Evolutionary conservation across 2,329 filamentous ascomycete genomes (phyloP), one percentile per base, ranked within the genome.

Genomic region (Biscogniauxia sp.): DNA sequence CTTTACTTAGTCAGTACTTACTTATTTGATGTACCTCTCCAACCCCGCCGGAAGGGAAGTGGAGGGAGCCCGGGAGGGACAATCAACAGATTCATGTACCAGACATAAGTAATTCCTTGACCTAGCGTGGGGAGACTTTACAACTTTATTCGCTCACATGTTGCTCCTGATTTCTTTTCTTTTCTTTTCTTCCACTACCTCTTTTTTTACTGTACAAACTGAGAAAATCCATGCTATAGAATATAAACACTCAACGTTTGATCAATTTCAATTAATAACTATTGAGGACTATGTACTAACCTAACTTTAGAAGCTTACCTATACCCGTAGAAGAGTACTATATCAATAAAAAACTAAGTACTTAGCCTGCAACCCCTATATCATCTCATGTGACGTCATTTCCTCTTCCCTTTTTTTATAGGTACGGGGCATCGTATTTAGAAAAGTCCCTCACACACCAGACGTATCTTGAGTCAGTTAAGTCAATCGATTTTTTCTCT

Each of bases 21-120:
- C n/a, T n/a, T n/a, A n/a, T n/a, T n/a, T n/a, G n/a, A n/a, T n/a
- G n/a, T n/a, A n/a, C 23, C 23, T 23, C 23, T 23, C 5, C 5
- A 23, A 15, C 60, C 62, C 62, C 62, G 62, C 60, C 60, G 58
- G 63, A 61, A 60, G 23, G 55, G 37, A 45, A 6, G 37, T 45
- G 37, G 37, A 45, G 37, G 37, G 37, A 13, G n/a, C n/a, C 37
- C 6, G 37, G 2, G 23, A 23, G 23, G 23, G 23, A 5, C 23
- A 23, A 7, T 13, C 17, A 45, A 17, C 37, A 45, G n/a, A 45
- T 45, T 17, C 23, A 23, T 23, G 23, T 23, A 23, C 5, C 5
- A 23, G 23, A 23, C 23, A 23, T 65, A 59, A 5, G n/a, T 51
- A n/a, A n/a, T n/a, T n/a, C n/a, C n/a, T n/a, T n/a, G n/a, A n/a